A percentile compares a stretch with the other conserved stretches of the same genome.
phyloP scores from a whole-genome alignment of 345 rosid genomes.

The Salix arbutifolia region DNA sequence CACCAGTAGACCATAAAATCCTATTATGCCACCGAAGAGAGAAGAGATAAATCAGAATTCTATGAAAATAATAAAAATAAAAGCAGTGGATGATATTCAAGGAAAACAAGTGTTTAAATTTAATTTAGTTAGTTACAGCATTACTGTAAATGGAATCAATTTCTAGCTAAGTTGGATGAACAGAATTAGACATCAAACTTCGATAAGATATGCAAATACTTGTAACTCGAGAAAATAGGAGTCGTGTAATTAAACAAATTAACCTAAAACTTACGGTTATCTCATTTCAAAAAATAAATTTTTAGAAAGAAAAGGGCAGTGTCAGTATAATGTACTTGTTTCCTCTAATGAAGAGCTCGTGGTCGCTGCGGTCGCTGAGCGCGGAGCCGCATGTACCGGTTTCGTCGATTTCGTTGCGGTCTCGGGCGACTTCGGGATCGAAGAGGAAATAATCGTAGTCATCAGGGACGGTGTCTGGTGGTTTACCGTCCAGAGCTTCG shows the following conservation, averaged over 20 bases:
- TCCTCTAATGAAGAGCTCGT: slow-evolving; percentile 82
- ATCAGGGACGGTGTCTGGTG: slow-evolving; percentile 32
- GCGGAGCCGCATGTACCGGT: slow-evolving; percentile 28
- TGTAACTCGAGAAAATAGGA: not conserved
- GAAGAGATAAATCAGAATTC: no score
- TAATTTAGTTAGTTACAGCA: no score
- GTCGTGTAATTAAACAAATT: not conserved
- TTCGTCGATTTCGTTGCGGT: slow-evolving; percentile 34
- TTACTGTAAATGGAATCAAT: no score
- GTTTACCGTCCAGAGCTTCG: slow-evolving; percentile 72
- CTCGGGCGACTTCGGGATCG: slow-evolving; percentile 53
- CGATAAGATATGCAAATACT: not conserved
- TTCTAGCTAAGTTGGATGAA: not conserved
- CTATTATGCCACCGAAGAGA: not conserved
- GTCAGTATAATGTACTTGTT: slow-evolving; percentile 37
- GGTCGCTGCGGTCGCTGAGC: slow-evolving; percentile 46
- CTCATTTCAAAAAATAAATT: not conserved
- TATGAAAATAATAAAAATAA: no score
- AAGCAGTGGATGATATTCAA: no score
- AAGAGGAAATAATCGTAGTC: slow-evolving; percentile 74
- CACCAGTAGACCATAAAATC: slow-evolving; percentile 30
- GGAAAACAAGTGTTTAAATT: no score
- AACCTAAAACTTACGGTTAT: not conserved
- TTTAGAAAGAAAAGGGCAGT: not conserved
- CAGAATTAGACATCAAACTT: not conserved